phyloP scores from a whole-genome alignment of 805 yeast genomes.

The Hanseniaspora occidentalis region DNA sequence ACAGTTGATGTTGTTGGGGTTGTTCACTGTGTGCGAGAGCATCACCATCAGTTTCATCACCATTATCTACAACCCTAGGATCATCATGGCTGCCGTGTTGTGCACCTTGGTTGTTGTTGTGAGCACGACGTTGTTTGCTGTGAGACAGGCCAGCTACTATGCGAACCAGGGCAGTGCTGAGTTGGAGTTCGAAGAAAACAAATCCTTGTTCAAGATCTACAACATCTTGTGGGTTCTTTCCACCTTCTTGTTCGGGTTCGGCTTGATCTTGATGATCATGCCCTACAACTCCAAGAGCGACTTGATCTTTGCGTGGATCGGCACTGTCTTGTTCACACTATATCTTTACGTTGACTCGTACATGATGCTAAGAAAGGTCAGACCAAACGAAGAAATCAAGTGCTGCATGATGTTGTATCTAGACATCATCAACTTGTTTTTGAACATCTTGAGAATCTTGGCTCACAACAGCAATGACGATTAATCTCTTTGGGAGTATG shows the following conservation, averaged over 20 bases:
- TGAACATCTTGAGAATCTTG: conserved; percentile 60
- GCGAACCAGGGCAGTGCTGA: conserved; percentile 40
- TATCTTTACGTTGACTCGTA: conserved; percentile 77
- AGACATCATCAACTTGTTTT: conserved; percentile 72
- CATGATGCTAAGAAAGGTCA: conserved; percentile 55
- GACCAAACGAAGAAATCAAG: conserved; percentile 75
- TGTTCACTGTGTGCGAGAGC: conserved; percentile 66
- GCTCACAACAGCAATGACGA: conserved; percentile 18
- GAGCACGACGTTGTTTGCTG: conserved; percentile 68
- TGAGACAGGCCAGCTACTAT: conserved; percentile 30
- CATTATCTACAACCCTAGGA: conserved; percentile 45
- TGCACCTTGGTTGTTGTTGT: conserved; percentile 58
- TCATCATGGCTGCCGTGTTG: conserved; percentile 58
- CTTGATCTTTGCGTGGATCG: conserved; percentile 54
- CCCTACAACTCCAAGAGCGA: conserved; percentile 47
- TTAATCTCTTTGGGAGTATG: background rate
- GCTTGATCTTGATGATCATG: conserved; percentile 58
- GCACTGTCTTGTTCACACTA: conserved; percentile 60
- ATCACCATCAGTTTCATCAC: conserved; percentile 59
- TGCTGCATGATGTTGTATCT: conserved; percentile 70
- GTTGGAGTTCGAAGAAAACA: conserved; percentile 21
- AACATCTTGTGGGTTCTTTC: conserved; percentile 36
- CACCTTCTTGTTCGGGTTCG: conserved; percentile 49
- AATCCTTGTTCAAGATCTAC: conserved; percentile 15
- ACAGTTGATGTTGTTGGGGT: conserved; percentile 38